phyloP scores from a whole-genome alignment of 495 filamentous ascomycete genomes.

The Annulohypoxylon moriforme region DNA sequence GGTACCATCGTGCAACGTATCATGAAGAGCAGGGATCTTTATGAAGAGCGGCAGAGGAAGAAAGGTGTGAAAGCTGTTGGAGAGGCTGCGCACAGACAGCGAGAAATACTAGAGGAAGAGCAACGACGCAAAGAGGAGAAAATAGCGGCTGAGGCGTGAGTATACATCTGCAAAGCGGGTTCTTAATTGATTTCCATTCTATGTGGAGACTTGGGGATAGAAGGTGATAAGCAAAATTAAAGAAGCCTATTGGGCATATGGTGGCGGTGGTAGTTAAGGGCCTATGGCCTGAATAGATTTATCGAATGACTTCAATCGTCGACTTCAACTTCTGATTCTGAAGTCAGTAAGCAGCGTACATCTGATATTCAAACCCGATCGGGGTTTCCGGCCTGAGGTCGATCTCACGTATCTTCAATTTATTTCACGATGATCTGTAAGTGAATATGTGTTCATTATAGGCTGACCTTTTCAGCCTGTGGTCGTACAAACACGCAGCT shows the following conservation, averaged over 20 bases:
- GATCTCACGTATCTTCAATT: neutral
- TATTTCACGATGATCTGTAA: neutral
- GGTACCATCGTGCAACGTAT: conserved; percentile 92
- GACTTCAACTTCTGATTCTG: neutral
- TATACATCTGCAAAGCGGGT: neutral
- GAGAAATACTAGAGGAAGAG: conserved; percentile 67
- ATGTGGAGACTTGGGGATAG: neutral
- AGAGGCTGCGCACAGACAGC: conserved; percentile 68
- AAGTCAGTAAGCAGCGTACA: neutral
- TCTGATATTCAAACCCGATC: neutral
- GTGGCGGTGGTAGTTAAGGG: neutral
- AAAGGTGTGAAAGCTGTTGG: conserved; percentile 85
- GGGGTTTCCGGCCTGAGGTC: neutral
- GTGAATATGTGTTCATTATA: neutral
- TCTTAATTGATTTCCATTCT: neutral
- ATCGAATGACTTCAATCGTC: neutral
- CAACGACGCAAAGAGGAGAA: conserved; percentile 56
- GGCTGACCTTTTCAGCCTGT: neutral
- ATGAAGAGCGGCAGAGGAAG: conserved; percentile 87
- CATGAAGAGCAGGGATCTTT: conserved; percentile 81
- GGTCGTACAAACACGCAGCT: neutral
- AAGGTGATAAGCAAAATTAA: neutral
- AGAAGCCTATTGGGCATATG: neutral
- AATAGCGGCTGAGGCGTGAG: conserved; percentile 5
- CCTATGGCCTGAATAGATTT: neutral